Base-by-base conservation (phyloP, 2,329 filamentous ascomycete genomes). In the Monosporascus sp. region DNA sequence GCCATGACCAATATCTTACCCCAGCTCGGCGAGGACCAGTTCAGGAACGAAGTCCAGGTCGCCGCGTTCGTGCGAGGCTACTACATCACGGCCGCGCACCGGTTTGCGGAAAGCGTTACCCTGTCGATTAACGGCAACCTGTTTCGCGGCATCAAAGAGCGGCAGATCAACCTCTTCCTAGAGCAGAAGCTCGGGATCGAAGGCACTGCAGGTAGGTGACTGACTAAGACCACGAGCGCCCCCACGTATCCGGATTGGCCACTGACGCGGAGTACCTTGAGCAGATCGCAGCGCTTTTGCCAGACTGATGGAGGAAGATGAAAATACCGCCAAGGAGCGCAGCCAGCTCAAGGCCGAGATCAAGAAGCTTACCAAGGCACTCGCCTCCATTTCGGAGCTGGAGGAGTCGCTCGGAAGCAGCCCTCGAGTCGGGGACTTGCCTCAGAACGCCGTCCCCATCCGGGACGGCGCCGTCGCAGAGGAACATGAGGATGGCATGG, bases 61-160 rank as follows among this genome's bases (percentile, higher is more conserved):
- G 78, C 86, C 0, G 76, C 82, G 0, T 81, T 81, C 3, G 76
- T 88, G 44, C 73, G 83, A 0, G 84, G 78, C 0, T 91, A 90
- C 67, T 91, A 90, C 62, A 74, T 80, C 40, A 78, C 85, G 3
- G 85, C 87, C 0, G 78, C 80, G 0, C 70, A 76, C 26, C 78
- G 86, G 2, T 86, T 89, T 60, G 74, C 81, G 1, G 86, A 90
- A 17, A 58, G 58, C 0, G 57, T 78, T 2, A 56, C 52, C 1
- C 58, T 59, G 51, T 55, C 58, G 26, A 35, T 60, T 5, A 57
- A 58, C 37, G 44, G 49, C 22, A 41, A 41, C 24, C 43, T 60
- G 11, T 57, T 60, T 44, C 56, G 55, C 17, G 40, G 16, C 7
- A 50, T 61, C 35, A 52, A 56, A 3, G 55, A 61, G 16, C 45